Percentiles rank a stretch among this genome's conserved stretches.
Evolutionary conservation across 257 asterid species (phyloP).

Genomic region (Verbascum thapsus): DNA sequence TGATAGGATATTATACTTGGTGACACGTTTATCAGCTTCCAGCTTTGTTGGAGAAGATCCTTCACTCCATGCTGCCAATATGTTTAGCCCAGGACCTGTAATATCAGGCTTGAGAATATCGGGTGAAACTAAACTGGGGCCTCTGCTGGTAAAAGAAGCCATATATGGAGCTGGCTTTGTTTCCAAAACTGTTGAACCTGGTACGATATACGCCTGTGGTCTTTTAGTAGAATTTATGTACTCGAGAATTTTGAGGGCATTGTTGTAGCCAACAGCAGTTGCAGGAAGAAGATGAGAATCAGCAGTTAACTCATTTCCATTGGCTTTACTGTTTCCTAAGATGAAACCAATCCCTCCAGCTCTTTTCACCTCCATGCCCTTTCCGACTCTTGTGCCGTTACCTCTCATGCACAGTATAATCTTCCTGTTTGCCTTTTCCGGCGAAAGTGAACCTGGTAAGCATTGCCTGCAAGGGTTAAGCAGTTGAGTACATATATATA

Average conservation of each 20-base stretch:
- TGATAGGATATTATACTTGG: constrained; percentile 65
- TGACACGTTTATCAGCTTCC: constrained; percentile 55
- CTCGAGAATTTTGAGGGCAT: constrained; percentile 39
- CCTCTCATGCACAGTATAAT: constrained; percentile 80
- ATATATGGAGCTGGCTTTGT: constrained; percentile 61
- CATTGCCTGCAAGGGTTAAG: constrained; percentile 61
- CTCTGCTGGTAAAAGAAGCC: constrained; percentile 64
- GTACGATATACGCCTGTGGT: constrained; percentile 42
- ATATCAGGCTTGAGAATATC: constrained; percentile 83
- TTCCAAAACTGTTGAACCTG: constrained; percentile 37
- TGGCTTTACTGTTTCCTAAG: constrained; percentile 57
- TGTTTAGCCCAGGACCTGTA: constrained; percentile 85
- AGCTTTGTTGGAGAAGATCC: constrained; percentile 74
- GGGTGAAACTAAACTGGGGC: constrained; percentile 49
- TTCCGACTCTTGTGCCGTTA: constrained; percentile 71
- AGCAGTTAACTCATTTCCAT: constrained; percentile 46
- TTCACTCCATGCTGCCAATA: constrained; percentile 98
- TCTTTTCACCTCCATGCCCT: constrained; percentile 82
- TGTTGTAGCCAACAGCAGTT: constrained; percentile 44
- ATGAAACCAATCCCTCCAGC: constrained; percentile 84
- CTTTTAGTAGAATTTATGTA: constrained; percentile 42
- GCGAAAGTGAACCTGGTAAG: constrained; percentile 73
- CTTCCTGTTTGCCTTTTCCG: constrained; percentile 69
- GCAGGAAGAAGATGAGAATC: constrained; percentile 65
- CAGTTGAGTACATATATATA: too few species aligned